Conservation (phyloP, 1,284 basidiomycete genomes). For the Albatrellus sp. region DNA sequence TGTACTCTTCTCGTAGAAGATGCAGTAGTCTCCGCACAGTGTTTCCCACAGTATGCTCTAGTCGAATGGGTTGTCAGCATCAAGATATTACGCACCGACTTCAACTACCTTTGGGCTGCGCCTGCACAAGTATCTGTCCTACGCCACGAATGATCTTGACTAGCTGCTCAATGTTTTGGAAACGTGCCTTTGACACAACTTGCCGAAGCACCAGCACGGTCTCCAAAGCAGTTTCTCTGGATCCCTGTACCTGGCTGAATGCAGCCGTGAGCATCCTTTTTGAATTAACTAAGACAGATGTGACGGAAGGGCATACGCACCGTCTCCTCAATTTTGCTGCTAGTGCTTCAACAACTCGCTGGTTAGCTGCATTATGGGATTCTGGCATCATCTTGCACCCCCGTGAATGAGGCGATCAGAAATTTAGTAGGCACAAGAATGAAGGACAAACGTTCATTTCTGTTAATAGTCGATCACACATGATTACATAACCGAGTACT, state of each 20-base stretch:
- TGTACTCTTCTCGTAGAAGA: constrained; percentile 89
- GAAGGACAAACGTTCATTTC: too few species aligned
- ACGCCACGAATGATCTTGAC: constrained; percentile 72
- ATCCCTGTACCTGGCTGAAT: constrained; percentile 76
- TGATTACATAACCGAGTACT: too few species aligned
- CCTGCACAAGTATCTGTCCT: constrained; percentile 72
- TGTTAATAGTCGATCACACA: too few species aligned
- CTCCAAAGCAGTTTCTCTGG: constrained; percentile 79
- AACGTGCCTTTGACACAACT: constrained; percentile 79
- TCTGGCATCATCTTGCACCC: constrained; percentile 13
- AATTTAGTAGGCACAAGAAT: too few species aligned
- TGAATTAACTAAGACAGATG: not conserved
- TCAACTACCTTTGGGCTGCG: constrained; percentile 80
- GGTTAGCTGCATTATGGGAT: constrained; percentile 12
- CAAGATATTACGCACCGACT: not conserved
- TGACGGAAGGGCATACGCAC: constrained; percentile 8
- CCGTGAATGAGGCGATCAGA: too few species aligned
- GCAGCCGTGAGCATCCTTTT: not conserved
- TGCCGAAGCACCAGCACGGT: constrained; percentile 81
- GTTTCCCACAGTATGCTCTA: constrained; percentile 91
- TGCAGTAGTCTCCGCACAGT: constrained; percentile 86
- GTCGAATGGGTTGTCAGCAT: not conserved
- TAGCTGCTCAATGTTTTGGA: constrained; percentile 80
- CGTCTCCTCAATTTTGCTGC: constrained; percentile 18
- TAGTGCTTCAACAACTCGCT: constrained; percentile 18